Evolutionary conservation across 163 green algal genomes (phyloP), one percentile per base, ranked within the genome.

Genomic region (Scenedesmus sp.): DNA sequence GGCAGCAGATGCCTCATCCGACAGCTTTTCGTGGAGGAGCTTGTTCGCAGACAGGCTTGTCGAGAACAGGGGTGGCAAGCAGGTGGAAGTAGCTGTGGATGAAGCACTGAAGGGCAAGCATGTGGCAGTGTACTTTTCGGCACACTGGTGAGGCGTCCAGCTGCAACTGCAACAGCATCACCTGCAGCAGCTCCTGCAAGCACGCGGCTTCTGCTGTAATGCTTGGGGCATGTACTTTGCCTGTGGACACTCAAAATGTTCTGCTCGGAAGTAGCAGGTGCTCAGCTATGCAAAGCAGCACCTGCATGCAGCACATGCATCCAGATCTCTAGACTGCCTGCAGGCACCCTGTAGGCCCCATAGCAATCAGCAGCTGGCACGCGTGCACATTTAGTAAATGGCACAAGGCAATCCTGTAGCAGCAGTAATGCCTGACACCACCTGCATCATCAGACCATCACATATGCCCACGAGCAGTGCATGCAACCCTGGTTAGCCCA

Each of bases 101-200:
- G 60, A 79, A 20, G 81, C 66, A 23, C 76, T 91, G 13, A 62
- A 82, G 16, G 90, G 90, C 76, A 93, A 93, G 64, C 85, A 93
- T 54, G 85, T 93, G 5, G 90, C 59, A 10, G 13, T 93, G 15
- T 93, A 93, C 90, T 93, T 93, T n/a, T 93, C 90, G 62, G 90
- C 90, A 10, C 90, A 93, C 79, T 93, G 90, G 90, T 93, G 77
- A 55, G 90, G 12, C 23, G 5, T 6, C 23, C 4, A 26, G 23
- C 23, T 79, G 70, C 70, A 2, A 5, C 15, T 85, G 9, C 60
- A 15, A 85, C 10, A 34, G 4, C 15, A n/a, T 0, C 46, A 20
- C 2, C 46, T 62, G 77, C 18, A 18, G 4, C 10, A 5, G 5
- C 23, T 55, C 46, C 77, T 85, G 77, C 52, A 85, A 62, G 70